Evolutionary conservation across 2,329 filamentous ascomycete species (phyloP).

Genomic region (Pseudogymnoascus destructans): DNA sequence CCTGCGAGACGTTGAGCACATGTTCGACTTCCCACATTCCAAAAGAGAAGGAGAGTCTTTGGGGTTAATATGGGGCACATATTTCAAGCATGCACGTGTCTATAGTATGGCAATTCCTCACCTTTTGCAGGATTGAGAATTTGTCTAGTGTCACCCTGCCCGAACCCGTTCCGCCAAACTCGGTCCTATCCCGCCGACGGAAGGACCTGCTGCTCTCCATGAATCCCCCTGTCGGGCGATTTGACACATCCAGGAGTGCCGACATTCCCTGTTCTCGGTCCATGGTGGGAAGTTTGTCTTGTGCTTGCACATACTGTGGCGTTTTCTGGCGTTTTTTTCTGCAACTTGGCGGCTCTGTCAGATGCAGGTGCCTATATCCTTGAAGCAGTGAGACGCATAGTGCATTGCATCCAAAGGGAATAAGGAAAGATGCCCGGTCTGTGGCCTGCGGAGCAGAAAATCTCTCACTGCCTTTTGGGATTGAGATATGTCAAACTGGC

Average conservation of each 20-base stretch:
- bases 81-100: background rate
- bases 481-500: background rate
- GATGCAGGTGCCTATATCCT: background rate
- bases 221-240: background rate
- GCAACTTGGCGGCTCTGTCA: background rate
- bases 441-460: background rate
- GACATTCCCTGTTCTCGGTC: background rate
- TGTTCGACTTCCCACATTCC: background rate
- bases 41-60: background rate
- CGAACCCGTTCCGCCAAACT: background rate
- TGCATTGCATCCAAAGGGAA: background rate
- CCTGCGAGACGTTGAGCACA: background rate
- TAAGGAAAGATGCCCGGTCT: background rate
- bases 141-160: background rate
- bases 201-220: background rate
- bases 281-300: background rate
- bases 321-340: background rate
- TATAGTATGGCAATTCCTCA: background rate
- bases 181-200: slow-evolving; percentile 3
- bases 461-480: background rate
- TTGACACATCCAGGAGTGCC: background rate
- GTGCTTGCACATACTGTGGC: background rate
- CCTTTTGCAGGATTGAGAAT: background rate
- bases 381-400: background rate
- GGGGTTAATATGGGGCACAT: background rate